Evolutionary conservation across 306 rosid species (phyloP).

Genomic region (Fragaria vesca): DNA sequence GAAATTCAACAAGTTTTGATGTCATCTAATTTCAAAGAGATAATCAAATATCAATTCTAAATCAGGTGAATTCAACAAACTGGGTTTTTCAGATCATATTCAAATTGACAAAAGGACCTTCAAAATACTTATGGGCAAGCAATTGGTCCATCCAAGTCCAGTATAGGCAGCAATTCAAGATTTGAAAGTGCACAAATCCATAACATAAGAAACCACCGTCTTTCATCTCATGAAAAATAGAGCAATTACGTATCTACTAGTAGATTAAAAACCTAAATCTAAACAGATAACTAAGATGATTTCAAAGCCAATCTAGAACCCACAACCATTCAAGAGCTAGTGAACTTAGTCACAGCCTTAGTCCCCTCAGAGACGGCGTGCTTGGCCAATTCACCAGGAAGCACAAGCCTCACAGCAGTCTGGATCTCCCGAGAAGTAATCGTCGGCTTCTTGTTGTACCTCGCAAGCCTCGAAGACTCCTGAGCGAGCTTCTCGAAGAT

Average conservation of each 20-base stretch:
- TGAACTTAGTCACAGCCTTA: constrained; percentile 71
- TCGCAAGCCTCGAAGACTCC: constrained; percentile 61
- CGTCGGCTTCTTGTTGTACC: constrained; percentile 76
- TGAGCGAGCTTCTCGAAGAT: constrained; percentile 79
- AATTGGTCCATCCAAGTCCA: too few species aligned
- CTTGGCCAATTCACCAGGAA: constrained; percentile 71
- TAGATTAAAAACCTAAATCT: not conserved
- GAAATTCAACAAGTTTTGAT: too few species aligned
- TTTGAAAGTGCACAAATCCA: not conserved
- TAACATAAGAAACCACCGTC: not conserved
- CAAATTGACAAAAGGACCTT: too few species aligned
- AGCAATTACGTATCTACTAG: not conserved
- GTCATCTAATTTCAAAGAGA: too few species aligned
- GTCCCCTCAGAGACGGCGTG: constrained; percentile 77
- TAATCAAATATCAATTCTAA: not conserved
- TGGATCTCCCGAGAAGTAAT: constrained; percentile 78
- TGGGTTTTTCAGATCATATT: too few species aligned
- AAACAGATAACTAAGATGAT: not conserved
- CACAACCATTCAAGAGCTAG: constrained; percentile 33
- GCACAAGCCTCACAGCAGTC: constrained; percentile 65
- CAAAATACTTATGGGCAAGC: too few species aligned
- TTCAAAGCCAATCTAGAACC: not conserved
- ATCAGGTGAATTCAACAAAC: too few species aligned
- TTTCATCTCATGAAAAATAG: not conserved
- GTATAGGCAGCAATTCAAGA: too few species aligned